Conservation (phyloP, 176 grass and related monocot genomes). For the Paspalum notatum region DNA sequence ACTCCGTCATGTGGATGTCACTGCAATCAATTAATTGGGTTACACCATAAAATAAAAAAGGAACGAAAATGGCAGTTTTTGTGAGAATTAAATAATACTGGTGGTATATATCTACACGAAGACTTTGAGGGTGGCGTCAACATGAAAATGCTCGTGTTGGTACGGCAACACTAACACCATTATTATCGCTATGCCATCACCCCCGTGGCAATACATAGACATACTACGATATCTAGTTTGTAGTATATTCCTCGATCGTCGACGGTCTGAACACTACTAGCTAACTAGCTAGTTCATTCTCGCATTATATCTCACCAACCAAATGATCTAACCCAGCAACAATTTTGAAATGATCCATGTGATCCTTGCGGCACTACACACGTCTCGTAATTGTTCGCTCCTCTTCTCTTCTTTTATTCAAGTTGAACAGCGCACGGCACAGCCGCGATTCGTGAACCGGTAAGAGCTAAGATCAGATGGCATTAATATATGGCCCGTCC, state of each 20-base stretch:
- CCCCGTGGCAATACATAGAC: background rate
- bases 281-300: background rate
- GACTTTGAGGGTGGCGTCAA: background rate
- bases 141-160: background rate
- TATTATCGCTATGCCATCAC: background rate
- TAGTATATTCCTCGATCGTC: too few relatives aligned
- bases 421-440: background rate
- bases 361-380: background rate
- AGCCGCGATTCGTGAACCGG: background rate
- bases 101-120: background rate
- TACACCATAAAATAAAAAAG: background rate
- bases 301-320: background rate
- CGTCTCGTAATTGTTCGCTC: background rate
- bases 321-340: background rate
- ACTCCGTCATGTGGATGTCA: too few relatives aligned
- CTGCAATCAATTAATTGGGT: background rate
- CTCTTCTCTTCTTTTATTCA: background rate
- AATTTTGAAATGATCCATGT: constrained; percentile 1
- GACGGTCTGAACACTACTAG: background rate
- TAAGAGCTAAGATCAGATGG: background rate
- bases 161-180: background rate
- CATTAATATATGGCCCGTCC: background rate
- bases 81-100: background rate
- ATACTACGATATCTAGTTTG: background rate
- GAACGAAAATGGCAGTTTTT: background rate